These are phyloP conservation scores for Phytophthora pluvialis DNA, from an alignment of 352 stramenopile genomes.

Conservation along the genomic window DNA sequence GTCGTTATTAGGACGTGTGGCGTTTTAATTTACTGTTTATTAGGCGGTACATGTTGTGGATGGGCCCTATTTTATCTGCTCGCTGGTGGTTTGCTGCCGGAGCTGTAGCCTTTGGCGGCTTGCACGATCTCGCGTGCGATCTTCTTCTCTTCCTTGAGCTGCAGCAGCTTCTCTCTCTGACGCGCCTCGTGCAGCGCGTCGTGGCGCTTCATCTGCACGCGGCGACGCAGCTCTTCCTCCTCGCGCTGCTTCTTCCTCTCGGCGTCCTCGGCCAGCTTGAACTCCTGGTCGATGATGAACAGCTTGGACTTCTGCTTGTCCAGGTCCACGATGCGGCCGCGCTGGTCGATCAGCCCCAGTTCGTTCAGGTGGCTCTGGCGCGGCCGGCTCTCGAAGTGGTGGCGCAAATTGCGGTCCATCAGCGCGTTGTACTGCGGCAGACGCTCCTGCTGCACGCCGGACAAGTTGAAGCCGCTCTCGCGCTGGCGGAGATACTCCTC, in stretches of 20 bases:
- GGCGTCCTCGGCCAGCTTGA: constrained; percentile 85
- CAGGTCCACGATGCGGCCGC: constrained; percentile 89
- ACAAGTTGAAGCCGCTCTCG: constrained; percentile 67
- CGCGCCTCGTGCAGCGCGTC: constrained; percentile 81
- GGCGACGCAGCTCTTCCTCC: constrained; percentile 87
- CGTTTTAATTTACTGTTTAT: constrained; percentile 8
- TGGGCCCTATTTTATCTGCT: constrained; percentile 31
- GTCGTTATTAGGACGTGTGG: too few species aligned
- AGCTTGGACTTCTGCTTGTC: constrained; percentile 91
- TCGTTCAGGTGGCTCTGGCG: constrained; percentile 84
- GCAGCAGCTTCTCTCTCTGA: constrained; percentile 82
- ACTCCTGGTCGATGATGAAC: constrained; percentile 93
- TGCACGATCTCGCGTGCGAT: constrained; percentile 90
- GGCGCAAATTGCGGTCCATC: constrained; percentile 87
- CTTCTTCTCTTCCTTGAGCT: constrained; percentile 91
- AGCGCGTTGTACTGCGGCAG: constrained; percentile 90
- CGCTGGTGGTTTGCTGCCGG: constrained; percentile 39
- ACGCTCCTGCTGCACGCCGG: constrained; percentile 69
- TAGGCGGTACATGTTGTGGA: constrained; percentile 13
- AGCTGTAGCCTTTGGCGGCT: constrained; percentile 65
- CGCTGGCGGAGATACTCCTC: constrained; percentile 57
- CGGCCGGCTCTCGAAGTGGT: constrained; percentile 87
- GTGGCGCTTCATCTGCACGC: constrained; percentile 90
- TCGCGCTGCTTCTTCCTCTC: constrained; percentile 79
- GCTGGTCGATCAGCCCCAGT: constrained; percentile 86